Percentiles rank a stretch among this genome's conserved stretches.
phyloP scores from a whole-genome alignment of 73 alveolate genomes.

The Paramecium octaurelia region DNA sequence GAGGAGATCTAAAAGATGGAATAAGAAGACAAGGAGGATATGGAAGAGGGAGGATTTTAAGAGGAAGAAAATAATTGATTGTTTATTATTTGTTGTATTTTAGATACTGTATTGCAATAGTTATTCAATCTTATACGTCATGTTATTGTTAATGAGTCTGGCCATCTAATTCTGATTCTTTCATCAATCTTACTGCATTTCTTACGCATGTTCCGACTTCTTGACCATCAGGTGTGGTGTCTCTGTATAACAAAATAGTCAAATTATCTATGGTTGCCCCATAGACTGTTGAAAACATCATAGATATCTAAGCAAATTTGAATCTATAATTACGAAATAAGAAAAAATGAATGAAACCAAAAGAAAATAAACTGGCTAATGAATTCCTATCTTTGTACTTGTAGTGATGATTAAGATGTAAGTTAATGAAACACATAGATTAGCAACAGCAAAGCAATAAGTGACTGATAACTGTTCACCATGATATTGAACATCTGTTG shows the following conservation, averaged over 20 bases:
- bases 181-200: not conserved
- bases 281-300: not conserved
- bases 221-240: not conserved
- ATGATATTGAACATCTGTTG: not conserved
- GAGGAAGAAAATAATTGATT: not conserved
- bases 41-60: not conserved
- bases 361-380: not conserved
- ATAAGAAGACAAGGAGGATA: constrained; percentile 51
- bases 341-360: not conserved
- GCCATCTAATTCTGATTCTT: not conserved
- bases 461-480: not conserved
- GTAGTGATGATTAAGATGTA: not conserved
- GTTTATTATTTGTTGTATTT: not conserved
- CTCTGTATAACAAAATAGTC: not conserved
- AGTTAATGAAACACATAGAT: constrained; percentile 2
- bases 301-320: not conserved
- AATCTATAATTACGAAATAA: not conserved
- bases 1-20: constrained; percentile 56
- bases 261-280: not conserved
- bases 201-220: not conserved
- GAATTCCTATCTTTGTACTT: not conserved
- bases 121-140: not conserved
- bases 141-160: not conserved
- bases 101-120: not conserved
- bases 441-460: not conserved